Evolutionary conservation across 2,329 filamentous ascomycete species (phyloP).

Genomic region (Ophiocordyceps australis): DNA sequence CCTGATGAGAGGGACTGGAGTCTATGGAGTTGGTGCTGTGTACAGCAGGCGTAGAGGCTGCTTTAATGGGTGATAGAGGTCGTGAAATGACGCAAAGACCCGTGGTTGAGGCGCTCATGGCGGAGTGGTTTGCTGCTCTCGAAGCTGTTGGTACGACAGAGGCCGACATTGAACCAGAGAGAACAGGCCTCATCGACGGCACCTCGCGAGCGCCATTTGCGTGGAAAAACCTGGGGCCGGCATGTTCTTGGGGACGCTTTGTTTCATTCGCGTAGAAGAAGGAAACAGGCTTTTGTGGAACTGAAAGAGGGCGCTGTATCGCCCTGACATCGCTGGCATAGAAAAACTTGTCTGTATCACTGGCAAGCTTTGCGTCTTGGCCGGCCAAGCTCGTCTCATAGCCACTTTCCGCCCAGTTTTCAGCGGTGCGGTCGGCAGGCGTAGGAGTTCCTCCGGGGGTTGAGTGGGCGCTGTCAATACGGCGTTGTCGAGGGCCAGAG

Average conservation of each 20-base stretch:
- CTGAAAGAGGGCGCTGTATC: constrained; percentile 17
- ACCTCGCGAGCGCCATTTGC: constrained; percentile 45
- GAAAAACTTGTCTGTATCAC: too few species aligned
- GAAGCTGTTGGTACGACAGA: constrained; percentile 28
- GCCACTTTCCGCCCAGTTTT: constrained; percentile 24
- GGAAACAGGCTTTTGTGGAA: constrained; percentile 26
- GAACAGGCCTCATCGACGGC: constrained; percentile 11
- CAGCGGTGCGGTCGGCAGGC: constrained; percentile 14
- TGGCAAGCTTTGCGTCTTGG: too few species aligned
- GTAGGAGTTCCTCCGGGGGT: constrained; percentile 48
- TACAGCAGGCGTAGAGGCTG: constrained; percentile 6
- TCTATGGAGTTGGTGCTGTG: constrained; percentile 11
- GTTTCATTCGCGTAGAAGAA: constrained; percentile 40
- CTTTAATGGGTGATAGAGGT: constrained; percentile 33
- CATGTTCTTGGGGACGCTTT: constrained; percentile 20
- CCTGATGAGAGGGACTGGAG: too few species aligned
- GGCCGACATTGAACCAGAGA: constrained; percentile 19
- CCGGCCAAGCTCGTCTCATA: too few species aligned
- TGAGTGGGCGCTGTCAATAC: constrained; percentile 48
- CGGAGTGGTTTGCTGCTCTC: constrained; percentile 20
- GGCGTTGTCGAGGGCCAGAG: constrained; percentile 53
- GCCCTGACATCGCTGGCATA: constrained; percentile 64
- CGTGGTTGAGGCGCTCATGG: constrained; percentile 11
- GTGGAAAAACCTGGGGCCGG: constrained; percentile 54
- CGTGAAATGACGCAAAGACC: constrained; percentile 13